Percentiles rank a stretch among this genome's conserved stretches.
Evolutionary conservation across 1,139 yeast species (phyloP).

Genomic region (Scheffersomyces parashehatae): DNA sequence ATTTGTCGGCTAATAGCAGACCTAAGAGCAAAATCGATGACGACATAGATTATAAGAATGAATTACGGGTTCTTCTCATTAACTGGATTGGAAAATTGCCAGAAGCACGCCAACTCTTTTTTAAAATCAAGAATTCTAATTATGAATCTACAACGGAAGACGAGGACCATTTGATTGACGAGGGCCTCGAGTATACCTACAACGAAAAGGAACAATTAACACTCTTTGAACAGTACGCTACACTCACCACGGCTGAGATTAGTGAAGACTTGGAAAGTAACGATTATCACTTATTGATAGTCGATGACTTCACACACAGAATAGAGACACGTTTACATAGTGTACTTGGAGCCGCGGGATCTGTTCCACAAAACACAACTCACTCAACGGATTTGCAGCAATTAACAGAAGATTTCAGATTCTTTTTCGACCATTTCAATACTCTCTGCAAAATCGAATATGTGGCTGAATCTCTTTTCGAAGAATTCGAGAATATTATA

Average conservation of each 20-base stretch:
- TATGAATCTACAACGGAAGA: slow-evolving; percentile 8
- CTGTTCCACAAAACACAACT: too few relatives aligned
- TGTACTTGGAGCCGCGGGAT: slow-evolving; percentile 3
- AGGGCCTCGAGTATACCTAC: neutral
- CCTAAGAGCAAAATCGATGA: slow-evolving; percentile 15
- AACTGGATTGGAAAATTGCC: slow-evolving; percentile 59
- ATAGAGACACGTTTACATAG: slow-evolving; percentile 17
- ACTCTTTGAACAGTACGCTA: slow-evolving; percentile 13
- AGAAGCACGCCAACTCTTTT: slow-evolving; percentile 41
- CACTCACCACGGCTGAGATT: slow-evolving; percentile 9
- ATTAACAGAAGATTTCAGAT: slow-evolving; percentile 18
- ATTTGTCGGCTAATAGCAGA: slow-evolving; percentile 25
- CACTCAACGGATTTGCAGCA: neutral
- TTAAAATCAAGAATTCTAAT: slow-evolving; percentile 27
- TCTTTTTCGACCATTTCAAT: slow-evolving; percentile 30
- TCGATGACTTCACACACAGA: slow-evolving; percentile 10
- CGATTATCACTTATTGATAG: slow-evolving; percentile 6
- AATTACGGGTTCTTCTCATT: slow-evolving; percentile 56
- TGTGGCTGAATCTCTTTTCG: slow-evolving; percentile 30
- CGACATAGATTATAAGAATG: slow-evolving; percentile 51
- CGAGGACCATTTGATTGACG: neutral
- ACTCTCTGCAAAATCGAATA: slow-evolving; percentile 32
- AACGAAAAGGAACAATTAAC: slow-evolving; percentile 7
- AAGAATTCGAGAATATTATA: slow-evolving; percentile 24
- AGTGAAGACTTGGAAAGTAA: slow-evolving; percentile 19